Base-by-base conservation (phyloP, 1,284 basidiomycete species). In the Apiotrichum veenhuisii region DNA sequence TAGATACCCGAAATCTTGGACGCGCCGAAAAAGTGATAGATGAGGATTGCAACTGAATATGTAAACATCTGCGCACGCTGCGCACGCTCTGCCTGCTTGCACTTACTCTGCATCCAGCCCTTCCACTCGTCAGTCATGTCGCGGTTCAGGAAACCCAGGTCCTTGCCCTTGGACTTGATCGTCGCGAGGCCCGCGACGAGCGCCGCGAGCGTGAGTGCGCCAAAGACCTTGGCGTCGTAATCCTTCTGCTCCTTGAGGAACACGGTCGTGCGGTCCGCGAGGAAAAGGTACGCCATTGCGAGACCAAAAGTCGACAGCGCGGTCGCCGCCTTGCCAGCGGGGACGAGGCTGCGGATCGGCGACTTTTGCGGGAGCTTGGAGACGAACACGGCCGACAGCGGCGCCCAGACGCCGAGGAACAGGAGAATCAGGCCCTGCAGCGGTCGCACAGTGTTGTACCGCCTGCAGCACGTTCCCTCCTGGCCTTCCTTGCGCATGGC, bases 81-180 rank as follows among this genome's bases (percentile, higher is more conserved):
- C n/a, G n/a, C n/a, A 0, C 14, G 17, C 9, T 5, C 30, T 5
- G 33, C 40, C 15, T 55, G 52, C 48, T 33, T n/a, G 37, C 10
- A 78, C 86, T 57, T 70, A 90, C 89, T 82, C 79, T 94, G 91
- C 91, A 95, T 95, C 91, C 91, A 94, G 1, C 91, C 91, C 74
- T 94, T 94, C 89, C 89, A 92, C 76, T 95, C 91, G 67, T 95
- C 90, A 0, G 90, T 93, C 74, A 94, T 89, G 52, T 92, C 89
- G 52, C 91, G 82, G 68, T 91, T 93, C 64, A 94, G 78, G 75
- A 92, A 89, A 0, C 91, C 91, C 48, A 88, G 77, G 70, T 94
- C 90, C 65, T 88, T 89, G 53, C 79, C 79, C 26, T 72, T 65
- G 23, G 82, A 83, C 69, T 84, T 85, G 58, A 88, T 76, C 0